Base-by-base conservation (phyloP, 2,329 filamentous ascomycete genomes). In the Phialemonium atrogriseum region DNA sequence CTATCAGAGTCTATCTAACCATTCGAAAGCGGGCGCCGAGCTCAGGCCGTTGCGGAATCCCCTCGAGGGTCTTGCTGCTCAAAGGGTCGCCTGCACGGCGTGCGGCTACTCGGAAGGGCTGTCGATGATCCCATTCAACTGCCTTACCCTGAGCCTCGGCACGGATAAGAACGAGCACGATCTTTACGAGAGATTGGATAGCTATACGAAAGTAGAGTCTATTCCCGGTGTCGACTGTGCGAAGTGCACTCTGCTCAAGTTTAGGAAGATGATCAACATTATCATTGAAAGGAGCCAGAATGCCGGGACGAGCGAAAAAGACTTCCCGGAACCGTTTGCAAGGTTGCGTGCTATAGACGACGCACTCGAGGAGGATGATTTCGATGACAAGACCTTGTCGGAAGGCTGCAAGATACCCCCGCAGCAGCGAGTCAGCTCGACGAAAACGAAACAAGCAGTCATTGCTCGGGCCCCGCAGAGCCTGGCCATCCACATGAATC, bases 41-140 rank as follows among this genome's bases (percentile, higher is more conserved):
- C 43, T 47, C 2, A 62, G 57, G 17, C 39, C 49, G 7, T 55
- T 71, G 5, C 70, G 70, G 27, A 94, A 91, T 44, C 91, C 91
- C 0, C 63, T 96, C 2, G 87, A 96, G 52, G 91, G 91, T 0
- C 62, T 94, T 13, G 68, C 87, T 7, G 89, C 88, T 2, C 89
- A 96, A 56, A 73, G 87, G 23, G 87, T 96, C 2, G 84, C 84
- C 0, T 98, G 91, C 54, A 80, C 84, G 34, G 68, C 69, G 27
- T 98, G 91, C 51, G 85, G 86, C 7, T 82, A 84, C 57, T 87
- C 85, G 0, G 87, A 94, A 46, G 88, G 88, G 2, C 67, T 95
- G 10, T 87, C 84, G 2, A 75, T 96, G 60, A 93, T 86, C 13
- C 86, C 87, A 0, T 96, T 96, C 66, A 95, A 91, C 50, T 95